Percentiles rank a stretch among this genome's conserved stretches.
These are phyloP conservation scores for Mucor racemosus DNA, from an alignment of 371 early-diverging fungal species.

Conservation along the genomic window DNA sequence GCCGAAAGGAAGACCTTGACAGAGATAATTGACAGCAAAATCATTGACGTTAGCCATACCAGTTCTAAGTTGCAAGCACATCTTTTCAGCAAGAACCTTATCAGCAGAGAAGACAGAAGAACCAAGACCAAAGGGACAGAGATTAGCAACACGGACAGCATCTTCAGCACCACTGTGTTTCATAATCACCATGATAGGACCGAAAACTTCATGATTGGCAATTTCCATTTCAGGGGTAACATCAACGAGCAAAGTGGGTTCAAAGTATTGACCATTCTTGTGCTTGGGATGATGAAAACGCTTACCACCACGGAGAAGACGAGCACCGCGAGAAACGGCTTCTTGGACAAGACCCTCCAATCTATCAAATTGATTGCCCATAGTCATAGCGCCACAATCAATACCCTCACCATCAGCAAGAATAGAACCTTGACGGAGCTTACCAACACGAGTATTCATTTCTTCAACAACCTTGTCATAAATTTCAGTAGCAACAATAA, in stretches of 20 bases:
- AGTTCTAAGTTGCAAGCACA: slow-evolving; percentile 67
- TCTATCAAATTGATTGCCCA: slow-evolving; percentile 61
- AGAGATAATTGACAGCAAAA: slow-evolving; percentile 85
- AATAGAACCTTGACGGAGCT: slow-evolving; percentile 73
- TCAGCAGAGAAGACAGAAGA: slow-evolving; percentile 80
- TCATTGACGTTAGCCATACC: slow-evolving; percentile 91
- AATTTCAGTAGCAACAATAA: slow-evolving; percentile 68
- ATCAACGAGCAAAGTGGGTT: slow-evolving; percentile 80
- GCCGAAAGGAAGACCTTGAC: slow-evolving; percentile 85
- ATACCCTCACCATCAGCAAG: slow-evolving; percentile 70
- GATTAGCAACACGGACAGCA: slow-evolving; percentile 75
- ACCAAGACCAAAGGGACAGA: slow-evolving; percentile 79
- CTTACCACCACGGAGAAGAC: slow-evolving; percentile 72
- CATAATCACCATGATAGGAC: slow-evolving; percentile 85
- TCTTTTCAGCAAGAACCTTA: slow-evolving; percentile 61
- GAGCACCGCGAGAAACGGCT: slow-evolving; percentile 80
- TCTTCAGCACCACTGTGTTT: slow-evolving; percentile 74
- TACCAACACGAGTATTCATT: slow-evolving; percentile 57
- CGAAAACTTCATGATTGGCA: slow-evolving; percentile 80
- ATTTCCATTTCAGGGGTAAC: slow-evolving; percentile 79
- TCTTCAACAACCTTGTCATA: slow-evolving; percentile 74
- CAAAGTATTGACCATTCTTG: slow-evolving; percentile 78
- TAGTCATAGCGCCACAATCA: slow-evolving; percentile 82
- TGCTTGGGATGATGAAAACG: slow-evolving; percentile 68
- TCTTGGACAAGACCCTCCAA: slow-evolving; percentile 60